Conservation (phyloP, 2,329 filamentous ascomycete species). For the Graphiopsis chlorocephala region DNA sequence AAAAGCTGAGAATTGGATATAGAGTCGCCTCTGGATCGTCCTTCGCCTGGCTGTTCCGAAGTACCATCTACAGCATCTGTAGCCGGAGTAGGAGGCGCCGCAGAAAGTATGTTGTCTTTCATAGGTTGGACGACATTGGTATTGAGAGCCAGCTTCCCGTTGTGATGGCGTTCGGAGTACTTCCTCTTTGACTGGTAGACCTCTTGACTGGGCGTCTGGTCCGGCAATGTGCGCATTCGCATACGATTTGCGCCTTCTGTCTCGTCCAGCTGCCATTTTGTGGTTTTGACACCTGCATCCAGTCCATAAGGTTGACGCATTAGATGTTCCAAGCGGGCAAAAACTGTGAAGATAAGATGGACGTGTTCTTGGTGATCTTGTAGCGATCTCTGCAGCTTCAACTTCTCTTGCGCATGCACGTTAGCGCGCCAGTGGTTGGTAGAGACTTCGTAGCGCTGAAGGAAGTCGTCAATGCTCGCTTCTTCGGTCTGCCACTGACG, state of each 20-base stretch:
- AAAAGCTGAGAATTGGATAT: constrained; percentile 44
- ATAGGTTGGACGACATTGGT: constrained; percentile 30
- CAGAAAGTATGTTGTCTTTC: constrained; percentile 27
- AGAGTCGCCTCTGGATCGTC: constrained; percentile 42
- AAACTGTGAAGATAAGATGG: constrained; percentile 70
- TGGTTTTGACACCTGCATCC: constrained; percentile 57
- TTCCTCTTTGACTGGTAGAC: constrained; percentile 84
- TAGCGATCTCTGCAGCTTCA: constrained; percentile 82
- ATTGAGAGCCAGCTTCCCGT: constrained; percentile 34
- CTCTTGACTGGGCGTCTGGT: constrained; percentile 65
- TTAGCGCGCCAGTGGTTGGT: constrained; percentile 93
- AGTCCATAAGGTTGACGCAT: constrained; percentile 77
- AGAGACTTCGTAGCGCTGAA: constrained; percentile 79
- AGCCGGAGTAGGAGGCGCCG: constrained; percentile 19
- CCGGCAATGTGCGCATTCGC: constrained; percentile 81
- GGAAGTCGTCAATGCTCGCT: constrained; percentile 64
- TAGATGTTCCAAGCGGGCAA: constrained; percentile 75
- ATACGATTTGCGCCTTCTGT: constrained; percentile 95
- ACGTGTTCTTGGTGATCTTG: constrained; percentile 94
- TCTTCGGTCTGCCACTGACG: constrained; percentile 75
- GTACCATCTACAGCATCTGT: constrained; percentile 15
- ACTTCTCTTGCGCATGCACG: constrained; percentile 85
- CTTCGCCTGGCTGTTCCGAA: constrained; percentile 21
- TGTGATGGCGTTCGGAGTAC: constrained; percentile 51
- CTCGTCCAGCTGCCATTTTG: constrained; percentile 89